Base-by-base conservation (phyloP, 2,329 filamentous ascomycete species). In the Thielaviopsis populi region DNA sequence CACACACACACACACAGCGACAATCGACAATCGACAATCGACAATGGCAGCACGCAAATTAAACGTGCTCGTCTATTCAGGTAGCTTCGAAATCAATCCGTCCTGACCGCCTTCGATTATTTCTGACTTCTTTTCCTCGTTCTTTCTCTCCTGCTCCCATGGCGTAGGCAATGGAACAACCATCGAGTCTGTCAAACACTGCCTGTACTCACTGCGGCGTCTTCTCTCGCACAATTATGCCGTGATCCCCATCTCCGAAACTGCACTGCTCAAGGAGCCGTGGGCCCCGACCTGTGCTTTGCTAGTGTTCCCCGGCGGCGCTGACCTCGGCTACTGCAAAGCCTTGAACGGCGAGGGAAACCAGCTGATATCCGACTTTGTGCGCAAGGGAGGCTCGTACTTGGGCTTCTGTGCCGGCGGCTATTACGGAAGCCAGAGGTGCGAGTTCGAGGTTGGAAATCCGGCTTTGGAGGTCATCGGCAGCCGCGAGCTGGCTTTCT, bases 381-480 rank as follows among this genome's bases (percentile, higher is more conserved):
- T 99, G 60, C 87, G 90, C 66, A 80, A 83, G 37, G 94, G 94
- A 33, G 94, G 94, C 17, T 79, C 82, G 0, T 99, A 94, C 71
- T 80, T 99, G 1, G 94, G 94, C 0, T 86, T 99, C 69, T 99
- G 94, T 72, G 94, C 94, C 1, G 94, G 94, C 4, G 94, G 88
- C 11, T 99, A 99, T 75, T 99, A 96, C 70, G 94, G 87, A 24
- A 85, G 81, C 68, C 78, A 80, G 46, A 80, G 79, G 67, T 96
- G 92, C 71, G 94, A 99, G 73, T 99, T 97, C 68, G 92, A 97
- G 75, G 85, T 94, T 13, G 90, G 91, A 1, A 84, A 94, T 63
- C 69, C 69, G 40, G 60, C 66, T 71, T 81, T 97, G 75, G 89
- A 95, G 71, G 92, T 99, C 2, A 77, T 95, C 33, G 94, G 94